These are phyloP conservation scores for Tetradesmus obliquus DNA, from an alignment of 139 green algal genomes.

Conservation along the genomic window DNA sequence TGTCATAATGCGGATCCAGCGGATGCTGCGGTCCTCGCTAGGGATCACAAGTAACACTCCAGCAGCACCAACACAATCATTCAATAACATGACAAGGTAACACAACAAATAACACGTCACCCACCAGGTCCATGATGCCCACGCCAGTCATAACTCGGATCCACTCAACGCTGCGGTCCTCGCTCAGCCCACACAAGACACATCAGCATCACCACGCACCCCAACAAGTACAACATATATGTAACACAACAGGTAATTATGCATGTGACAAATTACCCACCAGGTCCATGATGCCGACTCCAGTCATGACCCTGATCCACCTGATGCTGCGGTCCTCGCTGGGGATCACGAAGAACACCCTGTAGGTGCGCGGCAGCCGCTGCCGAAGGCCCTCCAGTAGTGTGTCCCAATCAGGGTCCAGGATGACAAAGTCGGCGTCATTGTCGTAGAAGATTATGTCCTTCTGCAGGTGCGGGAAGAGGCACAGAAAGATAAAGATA, in stretches of 20 bases:
- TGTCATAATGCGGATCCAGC: constrained; percentile 53
- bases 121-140: constrained; percentile 55
- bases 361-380: constrained; percentile 36
- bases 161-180: constrained; percentile 48
- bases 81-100: neutral
- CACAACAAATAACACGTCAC: neutral
- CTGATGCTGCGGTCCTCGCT: constrained; percentile 48
- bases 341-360: constrained; percentile 50
- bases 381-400: constrained; percentile 45
- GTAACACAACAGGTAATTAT: neutral
- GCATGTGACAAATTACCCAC: neutral
- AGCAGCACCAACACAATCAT: too few species aligned
- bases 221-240: neutral
- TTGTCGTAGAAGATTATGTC: constrained; percentile 71
- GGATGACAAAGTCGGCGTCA: constrained; percentile 62
- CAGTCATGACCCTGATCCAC: constrained; percentile 56
- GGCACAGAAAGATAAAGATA: too few species aligned
- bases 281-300: constrained; percentile 61
- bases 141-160: constrained; percentile 53
- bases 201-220: neutral
- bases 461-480: constrained; percentile 54
- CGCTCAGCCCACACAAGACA: constrained; percentile 38
- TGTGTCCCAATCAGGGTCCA: constrained; percentile 57
- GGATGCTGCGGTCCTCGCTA: constrained; percentile 48
- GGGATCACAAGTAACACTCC: constrained; percentile 44